A percentile compares a stretch with the other conserved stretches of the same genome.
Evolutionary conservation across 2,329 filamentous ascomycete genomes (phyloP).

Genomic region (Colletotrichum noveboracense): DNA sequence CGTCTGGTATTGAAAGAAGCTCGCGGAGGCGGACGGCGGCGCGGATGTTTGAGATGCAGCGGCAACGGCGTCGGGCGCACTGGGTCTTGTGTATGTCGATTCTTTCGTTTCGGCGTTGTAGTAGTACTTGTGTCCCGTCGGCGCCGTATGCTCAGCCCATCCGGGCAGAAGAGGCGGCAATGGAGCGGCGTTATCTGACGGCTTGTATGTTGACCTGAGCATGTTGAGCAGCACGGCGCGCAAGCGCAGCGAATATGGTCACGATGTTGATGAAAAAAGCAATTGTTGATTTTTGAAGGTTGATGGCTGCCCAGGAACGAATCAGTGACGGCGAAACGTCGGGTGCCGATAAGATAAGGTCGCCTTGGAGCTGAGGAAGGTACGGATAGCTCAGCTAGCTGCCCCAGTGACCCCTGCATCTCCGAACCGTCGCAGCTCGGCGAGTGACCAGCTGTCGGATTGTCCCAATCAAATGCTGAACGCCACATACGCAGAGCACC

Average conservation of each 20-base stretch:
- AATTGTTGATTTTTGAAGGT: neutral
- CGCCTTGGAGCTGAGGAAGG: neutral
- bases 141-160: slow-evolving; percentile 94
- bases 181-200: slow-evolving; percentile 45
- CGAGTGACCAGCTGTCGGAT: neutral
- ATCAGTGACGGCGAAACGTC: neutral
- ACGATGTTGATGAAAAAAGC: neutral
- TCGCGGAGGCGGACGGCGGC: slow-evolving; percentile 32
- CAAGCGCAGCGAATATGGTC: neutral
- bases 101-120: slow-evolving; percentile 83
- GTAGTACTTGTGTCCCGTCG: slow-evolving; percentile 86
- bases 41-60: neutral
- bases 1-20: slow-evolving; percentile 47
- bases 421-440: neutral
- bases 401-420: neutral
- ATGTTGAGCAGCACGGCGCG: slow-evolving; percentile 43
- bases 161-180: slow-evolving; percentile 72
- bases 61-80: slow-evolving; percentile 30
- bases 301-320: neutral
- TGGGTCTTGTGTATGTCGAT: slow-evolving; percentile 86
- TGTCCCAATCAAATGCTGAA: neutral
- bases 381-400: neutral
- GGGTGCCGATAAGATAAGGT: slow-evolving; percentile 10
- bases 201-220: slow-evolving; percentile 80
- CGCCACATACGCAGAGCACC: neutral